phyloP scores from a whole-genome alignment of 2,329 filamentous ascomycete genomes.

The Trichoderma lentiforme region DNA sequence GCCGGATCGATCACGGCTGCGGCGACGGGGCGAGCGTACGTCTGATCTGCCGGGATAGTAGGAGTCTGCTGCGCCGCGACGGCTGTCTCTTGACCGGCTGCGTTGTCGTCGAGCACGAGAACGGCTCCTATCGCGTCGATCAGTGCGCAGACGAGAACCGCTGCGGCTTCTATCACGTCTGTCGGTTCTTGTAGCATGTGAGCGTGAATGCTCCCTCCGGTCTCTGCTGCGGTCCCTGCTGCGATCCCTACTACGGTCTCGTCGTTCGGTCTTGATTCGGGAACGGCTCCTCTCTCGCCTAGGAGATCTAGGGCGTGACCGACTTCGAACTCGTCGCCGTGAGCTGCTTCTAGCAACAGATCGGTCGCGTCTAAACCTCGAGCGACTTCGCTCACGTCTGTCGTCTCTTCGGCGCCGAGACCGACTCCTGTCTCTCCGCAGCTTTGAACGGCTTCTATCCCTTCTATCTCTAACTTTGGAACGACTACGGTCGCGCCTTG shows the following conservation, averaged over 20 bases:
- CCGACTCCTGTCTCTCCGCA: conserved; percentile 39
- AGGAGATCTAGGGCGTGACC: conserved; percentile 35
- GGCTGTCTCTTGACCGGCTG: conserved; percentile 25
- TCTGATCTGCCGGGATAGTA: conserved; percentile 23
- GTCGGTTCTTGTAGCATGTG: conserved; percentile 22
- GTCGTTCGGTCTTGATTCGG: conserved; percentile 29
- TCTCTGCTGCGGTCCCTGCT: conserved; percentile 3
- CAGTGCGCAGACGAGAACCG: conserved; percentile 32
- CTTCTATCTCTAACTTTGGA: conserved; percentile 34
- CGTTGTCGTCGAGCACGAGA: conserved; percentile 22
- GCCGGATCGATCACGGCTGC: conserved; percentile 28
- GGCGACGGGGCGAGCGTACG: conserved; percentile 26
- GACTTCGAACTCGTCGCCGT: conserved; percentile 36
- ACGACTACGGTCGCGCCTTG: conserved; percentile 35
- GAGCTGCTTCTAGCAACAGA: conserved; percentile 37
- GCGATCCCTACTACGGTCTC: conserved; percentile 33
- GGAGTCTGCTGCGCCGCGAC: conserved; percentile 22
- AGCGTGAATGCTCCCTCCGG: conserved; percentile 28
- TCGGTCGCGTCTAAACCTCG: conserved; percentile 33
- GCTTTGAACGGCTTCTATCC: conserved; percentile 36
- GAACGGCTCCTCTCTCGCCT: conserved; percentile 40
- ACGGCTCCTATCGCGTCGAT: conserved; percentile 30
- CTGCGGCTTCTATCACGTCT: conserved; percentile 34
- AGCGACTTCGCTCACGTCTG: conserved; percentile 33
- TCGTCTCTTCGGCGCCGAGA: conserved; percentile 37